Percentiles rank a stretch among this genome's conserved stretches.
Conservation (phyloP, 1,139 yeast genomes). For the Saccharomyces pastorianus region DNA sequence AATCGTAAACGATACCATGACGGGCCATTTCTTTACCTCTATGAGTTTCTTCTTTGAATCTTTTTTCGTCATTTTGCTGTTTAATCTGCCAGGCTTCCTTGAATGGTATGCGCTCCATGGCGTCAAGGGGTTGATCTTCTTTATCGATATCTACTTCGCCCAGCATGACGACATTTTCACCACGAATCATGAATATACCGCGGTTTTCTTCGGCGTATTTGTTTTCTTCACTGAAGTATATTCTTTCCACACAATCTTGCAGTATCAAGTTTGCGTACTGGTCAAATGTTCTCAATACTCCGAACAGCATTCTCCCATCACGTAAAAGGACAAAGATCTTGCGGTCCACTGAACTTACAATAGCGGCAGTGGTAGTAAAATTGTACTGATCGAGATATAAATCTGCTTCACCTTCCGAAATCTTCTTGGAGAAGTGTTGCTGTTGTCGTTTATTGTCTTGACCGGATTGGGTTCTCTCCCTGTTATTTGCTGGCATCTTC, state of each 20-base stretch:
- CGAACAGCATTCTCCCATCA: slow-evolving; percentile 84
- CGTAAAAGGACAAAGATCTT: slow-evolving; percentile 66
- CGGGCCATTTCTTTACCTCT: slow-evolving; percentile 43
- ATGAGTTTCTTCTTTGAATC: slow-evolving; percentile 39
- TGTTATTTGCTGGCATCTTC: not conserved
- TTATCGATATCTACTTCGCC: slow-evolving; percentile 90
- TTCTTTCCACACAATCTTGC: slow-evolving; percentile 84
- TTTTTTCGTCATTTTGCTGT: slow-evolving; percentile 33
- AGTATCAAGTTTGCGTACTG: slow-evolving; percentile 88
- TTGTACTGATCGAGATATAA: slow-evolving; percentile 53
- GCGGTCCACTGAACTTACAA: slow-evolving; percentile 89
- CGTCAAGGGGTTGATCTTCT: slow-evolving; percentile 64
- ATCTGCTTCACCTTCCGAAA: slow-evolving; percentile 35
- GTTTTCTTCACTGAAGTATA: slow-evolving; percentile 49
- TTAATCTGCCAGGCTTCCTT: slow-evolving; percentile 49
- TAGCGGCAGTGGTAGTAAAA: slow-evolving; percentile 94
- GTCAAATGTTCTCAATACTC: slow-evolving; percentile 89
- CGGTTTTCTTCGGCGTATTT: slow-evolving; percentile 65
- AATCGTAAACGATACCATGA: slow-evolving; percentile 52
- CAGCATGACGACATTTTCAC: slow-evolving; percentile 92
- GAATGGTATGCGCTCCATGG: slow-evolving; percentile 51
- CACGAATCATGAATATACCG: slow-evolving; percentile 86
- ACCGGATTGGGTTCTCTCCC: not conserved
- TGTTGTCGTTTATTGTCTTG: not conserved
- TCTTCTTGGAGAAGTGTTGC: slow-evolving; percentile 13